Evolutionary conservation across 768 basidiomycete genomes (phyloP), one percentile per base, ranked within the genome.

Genomic region (Termitomyces sp.): DNA sequence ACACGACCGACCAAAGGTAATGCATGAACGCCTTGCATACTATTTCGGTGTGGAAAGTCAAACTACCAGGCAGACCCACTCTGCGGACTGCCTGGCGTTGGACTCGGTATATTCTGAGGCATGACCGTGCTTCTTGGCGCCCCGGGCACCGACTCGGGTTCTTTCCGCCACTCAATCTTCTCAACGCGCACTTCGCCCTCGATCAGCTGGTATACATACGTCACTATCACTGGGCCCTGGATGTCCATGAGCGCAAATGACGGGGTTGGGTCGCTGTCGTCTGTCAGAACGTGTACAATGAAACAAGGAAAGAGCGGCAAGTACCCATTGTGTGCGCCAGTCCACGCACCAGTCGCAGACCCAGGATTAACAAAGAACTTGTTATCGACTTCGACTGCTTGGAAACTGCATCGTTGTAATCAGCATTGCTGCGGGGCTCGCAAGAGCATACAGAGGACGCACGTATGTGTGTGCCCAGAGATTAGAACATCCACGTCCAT

Each of bases 231-330:
- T 2, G 93, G 86, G 5, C 97, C 97, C 74, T 99, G 97, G 38
- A 99, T 88, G 70, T 98, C 97, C 89, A 99, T 93, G 48, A 98
- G 76, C 0, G 97, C 97, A 68, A 99, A 99, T 2, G 93, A 95
- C 0, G 97, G 96, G 2, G 83, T 93, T 2, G 90, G 87, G 32
- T 93, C 93, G 4, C 93, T 95, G 66, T n/a, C 26, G 32, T 33
- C 43, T 3, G 20, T 35, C n/a, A 61, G 50, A 67, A 58, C 35
- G 35, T 18, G 50, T 48, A 44, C 30, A 59, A 26, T 56, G 47
- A 1, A 55, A 47, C 26, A 35, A 23, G 26, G 40, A 12, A 18
- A 8, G 9, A 56, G 8, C 36, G 52, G 32, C 66, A 89, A 50
- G 33, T 66, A 89, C 89, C 82, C 85, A 60, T 82, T 86, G 63